These are phyloP conservation scores for Botrytis medusae DNA, from an alignment of 2,329 filamentous ascomycete genomes.

Conservation along the genomic window DNA sequence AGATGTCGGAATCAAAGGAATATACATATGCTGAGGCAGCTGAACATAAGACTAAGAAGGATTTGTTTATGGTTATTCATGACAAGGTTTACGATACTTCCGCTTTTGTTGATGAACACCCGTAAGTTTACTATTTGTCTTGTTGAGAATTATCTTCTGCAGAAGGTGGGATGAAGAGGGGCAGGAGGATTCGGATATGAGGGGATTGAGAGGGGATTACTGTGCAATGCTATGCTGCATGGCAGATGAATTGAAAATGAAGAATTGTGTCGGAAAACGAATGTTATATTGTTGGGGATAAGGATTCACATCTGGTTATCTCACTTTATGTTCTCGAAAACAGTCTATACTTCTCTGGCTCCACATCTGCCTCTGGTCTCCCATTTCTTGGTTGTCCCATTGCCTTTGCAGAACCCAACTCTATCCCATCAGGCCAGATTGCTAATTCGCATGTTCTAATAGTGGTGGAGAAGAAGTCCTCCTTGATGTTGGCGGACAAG, in stretches of 20 bases:
- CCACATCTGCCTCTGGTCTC: not conserved
- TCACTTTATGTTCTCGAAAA: not conserved
- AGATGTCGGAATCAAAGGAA: slow-evolving; percentile 44
- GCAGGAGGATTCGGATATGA: not conserved
- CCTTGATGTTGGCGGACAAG: slow-evolving; percentile 92
- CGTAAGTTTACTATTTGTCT: slow-evolving; percentile 54
- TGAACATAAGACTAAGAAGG: slow-evolving; percentile 89
- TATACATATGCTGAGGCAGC: slow-evolving; percentile 80
- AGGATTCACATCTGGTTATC: not conserved
- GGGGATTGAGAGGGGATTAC: not conserved
- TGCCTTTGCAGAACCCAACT: not conserved
- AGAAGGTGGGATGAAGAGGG: not conserved
- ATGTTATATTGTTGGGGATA: not conserved
- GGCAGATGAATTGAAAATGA: not conserved
- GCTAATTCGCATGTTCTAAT: slow-evolving; percentile 31
- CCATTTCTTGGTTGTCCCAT: not conserved
- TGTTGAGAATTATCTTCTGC: not conserved
- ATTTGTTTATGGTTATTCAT: slow-evolving; percentile 87
- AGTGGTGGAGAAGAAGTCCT: slow-evolving; percentile 98
- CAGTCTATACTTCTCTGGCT: not conserved
- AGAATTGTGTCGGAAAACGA: not conserved
- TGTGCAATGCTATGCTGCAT: not conserved
- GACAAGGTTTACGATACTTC: slow-evolving; percentile 93
- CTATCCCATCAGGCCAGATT: not conserved
- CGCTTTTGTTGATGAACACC: slow-evolving; percentile 96